phyloP scores from a whole-genome alignment of 768 basidiomycete species.

The Lactarius trivialis region DNA sequence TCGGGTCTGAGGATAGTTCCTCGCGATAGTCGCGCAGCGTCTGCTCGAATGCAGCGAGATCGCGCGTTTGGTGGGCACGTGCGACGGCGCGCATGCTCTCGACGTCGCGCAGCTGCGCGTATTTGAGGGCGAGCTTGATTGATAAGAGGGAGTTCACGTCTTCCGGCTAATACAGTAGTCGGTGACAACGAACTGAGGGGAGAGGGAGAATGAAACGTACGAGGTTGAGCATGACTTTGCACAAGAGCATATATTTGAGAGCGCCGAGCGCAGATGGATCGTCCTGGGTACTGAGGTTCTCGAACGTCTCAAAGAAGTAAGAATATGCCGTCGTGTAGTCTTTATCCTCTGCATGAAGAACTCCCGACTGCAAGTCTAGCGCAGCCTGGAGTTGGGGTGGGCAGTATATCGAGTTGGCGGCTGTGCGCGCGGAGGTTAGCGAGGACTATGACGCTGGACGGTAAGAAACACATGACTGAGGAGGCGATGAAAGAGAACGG shows the following conservation, averaged over 20 bases:
- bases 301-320: constrained; percentile 97
- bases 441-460: constrained; percentile 50
- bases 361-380: constrained; percentile 64
- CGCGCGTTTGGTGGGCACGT: constrained; percentile 86
- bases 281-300: constrained; percentile 76
- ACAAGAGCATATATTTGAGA: constrained; percentile 96
- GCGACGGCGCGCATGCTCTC: constrained; percentile 96
- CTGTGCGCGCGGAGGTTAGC: constrained; percentile 84
- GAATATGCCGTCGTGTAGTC: constrained; percentile 97
- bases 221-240: constrained; percentile 96
- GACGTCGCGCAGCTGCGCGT: constrained; percentile 81
- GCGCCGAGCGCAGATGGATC: constrained; percentile 62
- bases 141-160: constrained; percentile 84
- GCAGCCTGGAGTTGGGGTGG: constrained; percentile 58
- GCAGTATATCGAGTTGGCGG: constrained; percentile 94
- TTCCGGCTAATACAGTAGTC: constrained; percentile 56
- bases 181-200: neutral
- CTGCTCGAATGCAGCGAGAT: constrained; percentile 83
- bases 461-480: neutral
- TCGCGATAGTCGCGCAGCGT: constrained; percentile 81
- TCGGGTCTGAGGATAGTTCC: constrained; percentile 91
- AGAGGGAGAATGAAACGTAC: constrained; percentile 41
- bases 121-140: constrained; percentile 83
- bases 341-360: constrained; percentile 94
- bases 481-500: constrained; percentile 18